Base-by-base conservation (phyloP, 169 alveolate genomes). In the Cryptosporidium ryanae region DNA sequence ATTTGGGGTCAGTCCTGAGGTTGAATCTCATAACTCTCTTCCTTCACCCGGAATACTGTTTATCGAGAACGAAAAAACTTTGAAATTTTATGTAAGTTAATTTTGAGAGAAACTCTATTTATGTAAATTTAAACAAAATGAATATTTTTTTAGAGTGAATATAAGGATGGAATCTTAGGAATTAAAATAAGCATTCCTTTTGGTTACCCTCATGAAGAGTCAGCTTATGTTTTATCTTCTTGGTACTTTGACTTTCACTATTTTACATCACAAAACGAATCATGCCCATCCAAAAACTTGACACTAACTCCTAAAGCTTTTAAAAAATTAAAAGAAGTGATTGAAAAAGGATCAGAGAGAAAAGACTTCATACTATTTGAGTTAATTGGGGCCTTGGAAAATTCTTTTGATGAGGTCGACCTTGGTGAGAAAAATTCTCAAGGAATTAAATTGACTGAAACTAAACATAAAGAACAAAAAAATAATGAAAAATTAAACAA, bases 181-280 rank as follows among this genome's bases (percentile, higher is more conserved):
- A 23, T 76, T 76, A 76, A 76, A 76, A 61, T 76, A 13, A 61
- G 76, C 10, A 55, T 76, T 25, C 87, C 87, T 15, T 76, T 29
- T 61, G 70, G 87, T 2, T 76, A 76, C 31, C 71, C 71, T 6
- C 6, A 29, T n/a, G 87, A 76, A 12, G 59, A 32, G 4, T 76
- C 71, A 23, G 64, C 87, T 15, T 61, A 32, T 43, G 15, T 21
- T 43, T 21, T 76, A 13, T 59, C 76, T 13, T 38, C 68, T 15
- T 76, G 87, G 87, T 76, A 59, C 32, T 76, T 76, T 61, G 87
- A 76, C 38, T 6, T 61, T 15, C 70, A 59, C 13, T 61, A 59
- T 27, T 38, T 76, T 23, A 43, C 46, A 59, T 8, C 21, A 34
- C 15, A 49, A 6, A 61, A 57, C 5, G 31, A 55, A 23, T 25